Conservation (phyloP, 495 filamentous ascomycete species). For the Diplogelasinospora grovesii region DNA sequence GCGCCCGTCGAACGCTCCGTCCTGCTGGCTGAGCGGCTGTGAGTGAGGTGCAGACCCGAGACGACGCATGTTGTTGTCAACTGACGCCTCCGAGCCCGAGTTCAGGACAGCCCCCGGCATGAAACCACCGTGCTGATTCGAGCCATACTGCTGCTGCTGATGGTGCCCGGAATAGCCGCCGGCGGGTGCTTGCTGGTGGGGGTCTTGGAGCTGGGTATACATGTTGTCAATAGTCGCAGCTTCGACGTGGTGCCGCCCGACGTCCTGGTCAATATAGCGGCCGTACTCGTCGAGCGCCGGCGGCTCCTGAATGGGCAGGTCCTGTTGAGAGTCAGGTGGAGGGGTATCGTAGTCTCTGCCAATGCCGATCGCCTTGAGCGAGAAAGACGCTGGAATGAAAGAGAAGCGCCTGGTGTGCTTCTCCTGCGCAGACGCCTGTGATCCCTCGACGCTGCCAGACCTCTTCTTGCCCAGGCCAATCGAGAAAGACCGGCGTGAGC, state of each 20-base stretch:
- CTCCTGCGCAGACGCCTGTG: conserved; percentile 47
- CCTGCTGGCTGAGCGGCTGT: conserved; percentile 20
- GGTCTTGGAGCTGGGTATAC: conserved; percentile 33
- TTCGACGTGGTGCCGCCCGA: conserved; percentile 23
- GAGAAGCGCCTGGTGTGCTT: conserved; percentile 63
- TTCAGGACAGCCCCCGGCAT: conserved; percentile 36
- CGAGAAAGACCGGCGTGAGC: conserved; percentile 64
- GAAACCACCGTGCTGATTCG: conserved; percentile 32
- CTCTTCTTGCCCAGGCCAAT: conserved; percentile 68
- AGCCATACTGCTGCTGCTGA: conserved; percentile 12
- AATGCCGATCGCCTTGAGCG: conserved; percentile 51
- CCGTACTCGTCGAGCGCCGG: conserved; percentile 32
- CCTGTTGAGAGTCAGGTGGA: conserved; percentile 35
- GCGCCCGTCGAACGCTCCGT: conserved; percentile 14
- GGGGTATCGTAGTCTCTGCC: conserved; percentile 39
- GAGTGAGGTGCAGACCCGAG: conserved; percentile 29
- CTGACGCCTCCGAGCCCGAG: conserved; percentile 43
- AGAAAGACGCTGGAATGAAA: conserved; percentile 71
- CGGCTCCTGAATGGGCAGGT: conserved; percentile 43
- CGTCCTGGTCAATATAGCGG: conserved; percentile 29
- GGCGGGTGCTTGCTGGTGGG: conserved; percentile 23
- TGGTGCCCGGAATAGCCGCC: conserved; percentile 4
- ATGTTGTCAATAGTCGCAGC: conserved; percentile 33
- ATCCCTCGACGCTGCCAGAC: conserved; percentile 49
- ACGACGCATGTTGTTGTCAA: conserved; percentile 29